phyloP scores from a whole-genome alignment of 2,329 filamentous ascomycete species.

The Aspergillus ibericus region DNA sequence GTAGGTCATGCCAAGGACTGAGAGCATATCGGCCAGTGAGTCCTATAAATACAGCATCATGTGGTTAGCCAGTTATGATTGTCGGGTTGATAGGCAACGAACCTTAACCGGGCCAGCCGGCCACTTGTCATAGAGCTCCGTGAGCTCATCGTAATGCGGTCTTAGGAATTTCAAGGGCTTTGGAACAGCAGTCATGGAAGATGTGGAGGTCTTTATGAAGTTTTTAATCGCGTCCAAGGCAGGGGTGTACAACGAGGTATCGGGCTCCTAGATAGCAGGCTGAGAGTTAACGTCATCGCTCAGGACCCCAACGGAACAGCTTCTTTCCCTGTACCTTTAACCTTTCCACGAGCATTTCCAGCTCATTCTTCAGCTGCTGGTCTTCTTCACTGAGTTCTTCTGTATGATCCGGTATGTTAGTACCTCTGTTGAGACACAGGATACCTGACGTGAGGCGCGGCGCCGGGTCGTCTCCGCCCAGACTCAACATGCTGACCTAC shows the following conservation, averaged over 20 bases:
- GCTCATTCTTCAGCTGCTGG: conserved; percentile 94
- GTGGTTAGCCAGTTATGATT: conserved; percentile 4
- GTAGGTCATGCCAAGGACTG: conserved; percentile 97
- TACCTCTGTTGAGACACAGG: conserved; percentile 37
- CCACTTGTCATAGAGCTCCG: conserved; percentile 88
- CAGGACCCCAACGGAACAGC: conserved; percentile 5
- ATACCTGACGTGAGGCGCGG: neutral
- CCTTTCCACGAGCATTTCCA: conserved; percentile 96
- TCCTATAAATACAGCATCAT: conserved; percentile 42
- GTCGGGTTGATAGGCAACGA: conserved; percentile 26
- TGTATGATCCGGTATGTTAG: conserved; percentile 44
- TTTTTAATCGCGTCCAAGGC: conserved; percentile 95
- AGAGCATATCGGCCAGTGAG: conserved; percentile 89
- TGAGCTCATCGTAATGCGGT: conserved; percentile 90
- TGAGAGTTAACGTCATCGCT: conserved; percentile 30
- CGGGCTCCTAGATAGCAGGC: conserved; percentile 65
- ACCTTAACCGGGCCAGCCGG: conserved; percentile 80
- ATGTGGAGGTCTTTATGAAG: conserved; percentile 98
- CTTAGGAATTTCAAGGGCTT: conserved; percentile 97
- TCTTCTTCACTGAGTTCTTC: conserved; percentile 98
- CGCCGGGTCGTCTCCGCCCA: conserved; percentile 5
- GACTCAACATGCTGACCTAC: conserved; percentile 40
- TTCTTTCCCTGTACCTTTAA: conserved; percentile 65
- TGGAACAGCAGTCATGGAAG: conserved; percentile 98
- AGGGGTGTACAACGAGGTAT: conserved; percentile 84